Percentiles rank a stretch among this genome's conserved stretches.
These are phyloP conservation scores for Coemansia sp. DNA, from an alignment of 192 early-diverging fungal species.

Conservation along the genomic window DNA sequence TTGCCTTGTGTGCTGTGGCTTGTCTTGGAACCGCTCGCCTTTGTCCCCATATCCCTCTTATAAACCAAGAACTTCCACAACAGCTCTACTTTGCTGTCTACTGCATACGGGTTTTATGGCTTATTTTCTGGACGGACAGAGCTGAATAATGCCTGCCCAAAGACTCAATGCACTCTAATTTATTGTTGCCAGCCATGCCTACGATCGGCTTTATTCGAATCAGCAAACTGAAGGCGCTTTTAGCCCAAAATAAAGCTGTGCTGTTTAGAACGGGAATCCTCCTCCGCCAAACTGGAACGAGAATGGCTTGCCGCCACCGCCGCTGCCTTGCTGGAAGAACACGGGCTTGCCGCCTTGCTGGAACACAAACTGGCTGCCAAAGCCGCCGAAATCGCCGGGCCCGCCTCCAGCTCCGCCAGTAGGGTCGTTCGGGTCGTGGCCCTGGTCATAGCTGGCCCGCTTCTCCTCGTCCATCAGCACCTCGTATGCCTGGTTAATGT, in stretches of 20 bases:
- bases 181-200: no score
- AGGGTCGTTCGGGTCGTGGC: conserved; percentile 77
- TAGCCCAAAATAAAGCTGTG: background rate
- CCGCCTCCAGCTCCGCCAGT: conserved; percentile 43
- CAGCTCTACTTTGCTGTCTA: no score
- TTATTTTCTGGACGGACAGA: no score
- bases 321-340: conserved; percentile 58
- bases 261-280: conserved; percentile 48
- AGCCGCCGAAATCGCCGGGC: conserved; percentile 38
- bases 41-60: no score
- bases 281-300: conserved; percentile 52
- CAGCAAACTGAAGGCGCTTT: no score
- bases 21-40: no score
- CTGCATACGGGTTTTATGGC: no score
- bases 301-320: conserved; percentile 48
- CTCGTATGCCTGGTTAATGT: conserved; percentile 92
- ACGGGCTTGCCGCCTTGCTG: conserved; percentile 57
- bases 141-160: no score
- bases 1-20: no score
- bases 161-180: no score
- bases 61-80: no score
- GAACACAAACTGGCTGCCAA: conserved; percentile 52
- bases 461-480: conserved; percentile 69
- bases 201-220: no score
- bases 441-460: conserved; percentile 68